Evolutionary conservation across 83 land plant species (phyloP), one percentile per base, ranked within the genome.

Genomic region (Isoetes engelmannii): DNA sequence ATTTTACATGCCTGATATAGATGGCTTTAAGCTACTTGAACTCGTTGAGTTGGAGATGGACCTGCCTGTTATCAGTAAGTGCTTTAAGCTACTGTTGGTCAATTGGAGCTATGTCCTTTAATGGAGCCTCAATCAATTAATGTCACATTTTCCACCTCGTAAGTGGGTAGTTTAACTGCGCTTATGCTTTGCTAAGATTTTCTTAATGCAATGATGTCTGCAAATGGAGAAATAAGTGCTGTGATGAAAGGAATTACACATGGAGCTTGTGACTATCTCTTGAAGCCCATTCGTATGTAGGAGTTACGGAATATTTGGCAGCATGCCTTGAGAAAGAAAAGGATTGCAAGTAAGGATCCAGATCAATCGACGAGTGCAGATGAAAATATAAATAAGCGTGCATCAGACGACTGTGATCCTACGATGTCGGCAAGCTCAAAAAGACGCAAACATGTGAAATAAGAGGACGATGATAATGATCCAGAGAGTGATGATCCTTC

Each of bases 1-100:
- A 75, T 75, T 75, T 10, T 75, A 69, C 67, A 75, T 75, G 77
- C 77, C 77, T 10, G 77, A 75, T 58, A 75, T 75, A 74, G 77
- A 75, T 61, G 77, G 77, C 10, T 75, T 75, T 48, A 75, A 75
- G 44, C 74, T 75, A 15, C 77, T 75, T 47, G 77, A 75, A 50
- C 60, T 68, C 4, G 69, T 75, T 42, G 77, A 74, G 48, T 60
- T 75, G 65, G 77, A 75, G 74, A 51, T 75, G 66, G 77, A 75
- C 64, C 60, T 75, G 66, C 77, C 77, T 57, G 77, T 75, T 18
- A 75, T 75, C 57, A 75, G 77, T 75, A 69, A 59, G 77, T 64
- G 4, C 37, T 28, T 0, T 9, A 55, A n/a, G 28, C 63, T 10
- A 10, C 55, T 45, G 48, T 50, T 28, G 37, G 37, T 2, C 37